Evolutionary conservation across 306 rosid genomes (phyloP), one percentile per base, ranked within the genome.

Genomic region (Phaseolus lunatus): DNA sequence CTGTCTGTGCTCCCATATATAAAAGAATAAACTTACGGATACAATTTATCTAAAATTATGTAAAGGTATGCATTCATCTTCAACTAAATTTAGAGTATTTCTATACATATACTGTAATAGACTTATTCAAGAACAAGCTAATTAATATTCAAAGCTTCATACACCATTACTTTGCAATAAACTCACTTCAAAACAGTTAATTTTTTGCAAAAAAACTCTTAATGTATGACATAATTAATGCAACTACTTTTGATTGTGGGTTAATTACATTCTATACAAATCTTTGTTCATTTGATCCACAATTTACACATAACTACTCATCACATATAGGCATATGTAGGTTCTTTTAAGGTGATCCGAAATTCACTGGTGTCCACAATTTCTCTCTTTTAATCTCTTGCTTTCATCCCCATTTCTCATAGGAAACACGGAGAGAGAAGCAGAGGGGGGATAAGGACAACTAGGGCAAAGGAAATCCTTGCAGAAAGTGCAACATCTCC

Each of bases 361-460:
- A 76, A 82, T 78, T 82, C 64, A 75, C 85, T 90, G 70, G 48
- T 48, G 52, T 50, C 91, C 87, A 65, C 82, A 52, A 70, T 57
- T 45, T 11, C 69, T 65, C 26, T 35, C 18, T 44, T 20, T 59
- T 62, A 15, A 23, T 35, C 0, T 70, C 22, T 43, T 35, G 14
- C 31, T 3, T 11, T 50, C 31, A 8, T 53, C 37, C 69, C 8
- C 49, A 76, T 70, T 64, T 10, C 39, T 48, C 3, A 43, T 14
- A 50, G 16, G 29, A 61, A 0, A 22, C 22, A 52, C 31, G 24
- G 48, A 43, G 52, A 74, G 3, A 23, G 39, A 33, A 33, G 41
- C 47, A 50, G 59, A 70, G 47, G 52, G 24, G 18, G 49, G 24
- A 43, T 2, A 50, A 59, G 53, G 33, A 35, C 74, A 66, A 9